Conservation (phyloP, 805 yeast genomes). For the Wickerhamiella brachini region DNA sequence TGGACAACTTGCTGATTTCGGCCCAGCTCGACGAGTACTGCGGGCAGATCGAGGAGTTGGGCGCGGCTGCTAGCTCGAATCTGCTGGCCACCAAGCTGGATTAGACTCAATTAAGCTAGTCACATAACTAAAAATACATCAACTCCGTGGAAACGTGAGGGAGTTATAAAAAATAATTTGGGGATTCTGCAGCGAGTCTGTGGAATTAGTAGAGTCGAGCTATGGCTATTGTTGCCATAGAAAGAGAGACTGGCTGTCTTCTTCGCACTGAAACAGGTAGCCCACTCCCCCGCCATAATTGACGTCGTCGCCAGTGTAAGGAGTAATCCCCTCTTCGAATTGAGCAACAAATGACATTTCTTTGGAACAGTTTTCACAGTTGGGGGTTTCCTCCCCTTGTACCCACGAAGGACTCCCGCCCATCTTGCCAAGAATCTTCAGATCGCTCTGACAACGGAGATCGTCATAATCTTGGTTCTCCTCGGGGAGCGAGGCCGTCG, state of each 20-base stretch:
- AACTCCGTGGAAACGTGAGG: too few relatives aligned
- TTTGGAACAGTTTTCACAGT: neutral
- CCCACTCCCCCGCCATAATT: neutral
- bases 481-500: neutral
- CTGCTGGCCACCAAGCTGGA: slow-evolving; percentile 30
- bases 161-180: too few relatives aligned
- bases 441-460: neutral
- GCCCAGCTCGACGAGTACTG: slow-evolving; percentile 59
- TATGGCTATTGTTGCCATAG: neutral
- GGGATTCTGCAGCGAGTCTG: too few relatives aligned
- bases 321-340: neutral
- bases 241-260: neutral
- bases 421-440: neutral
- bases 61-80: slow-evolving; percentile 52
- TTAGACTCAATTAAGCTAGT: neutral
- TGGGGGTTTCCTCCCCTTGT: neutral
- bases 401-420: neutral
- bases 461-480: neutral
- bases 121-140: too few relatives aligned
- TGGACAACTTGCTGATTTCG: slow-evolving; percentile 53
- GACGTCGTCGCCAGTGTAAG: neutral
- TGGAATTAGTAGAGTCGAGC: too few relatives aligned
- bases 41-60: slow-evolving; percentile 54
- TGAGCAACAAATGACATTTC: neutral
- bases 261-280: neutral